Percentiles rank a stretch among this genome's conserved stretches.
phyloP scores from a whole-genome alignment of 345 rosid genomes.

The Pugionium cornutum region DNA sequence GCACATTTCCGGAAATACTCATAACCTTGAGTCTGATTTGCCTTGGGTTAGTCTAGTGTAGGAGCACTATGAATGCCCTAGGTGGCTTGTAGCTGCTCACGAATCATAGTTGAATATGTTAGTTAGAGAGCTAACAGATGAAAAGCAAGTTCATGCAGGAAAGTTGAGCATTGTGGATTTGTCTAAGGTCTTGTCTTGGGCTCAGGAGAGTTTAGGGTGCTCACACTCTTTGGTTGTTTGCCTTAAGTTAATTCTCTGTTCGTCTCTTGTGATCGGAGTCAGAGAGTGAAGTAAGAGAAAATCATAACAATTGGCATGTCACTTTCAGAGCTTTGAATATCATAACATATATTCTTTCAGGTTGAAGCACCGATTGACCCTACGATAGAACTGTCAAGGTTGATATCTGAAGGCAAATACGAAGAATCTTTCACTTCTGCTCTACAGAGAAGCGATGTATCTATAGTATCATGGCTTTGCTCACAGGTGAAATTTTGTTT shows the following conservation, averaged over 20 bases:
- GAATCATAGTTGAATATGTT: slow-evolving; percentile 10
- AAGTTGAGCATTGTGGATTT: not conserved
- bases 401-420: slow-evolving; percentile 66
- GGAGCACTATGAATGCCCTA: slow-evolving; percentile 1
- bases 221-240: slow-evolving; percentile 15
- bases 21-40: slow-evolving; percentile 1
- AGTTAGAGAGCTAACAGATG: slow-evolving; percentile 1
- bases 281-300: not conserved
- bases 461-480: slow-evolving; percentile 86
- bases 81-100: slow-evolving; percentile 21
- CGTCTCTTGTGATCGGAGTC: not conserved
- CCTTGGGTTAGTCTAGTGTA: not conserved
- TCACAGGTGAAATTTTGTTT: slow-evolving; percentile 54
- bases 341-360: not conserved
- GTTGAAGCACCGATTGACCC: not conserved
- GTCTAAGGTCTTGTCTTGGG: slow-evolving; percentile 12
- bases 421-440: slow-evolving; percentile 78
- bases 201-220: slow-evolving; percentile 12
- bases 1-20: slow-evolving; percentile 19
- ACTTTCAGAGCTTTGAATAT: not conserved
- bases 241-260: slow-evolving; percentile 8
- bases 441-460: slow-evolving; percentile 77
- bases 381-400: slow-evolving; percentile 44
- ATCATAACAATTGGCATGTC: not conserved
- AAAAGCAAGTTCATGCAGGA: slow-evolving; percentile 2